These are phyloP conservation scores for Ilex aquifolium DNA, from an alignment of 257 asterid genomes.

Conservation along the genomic window DNA sequence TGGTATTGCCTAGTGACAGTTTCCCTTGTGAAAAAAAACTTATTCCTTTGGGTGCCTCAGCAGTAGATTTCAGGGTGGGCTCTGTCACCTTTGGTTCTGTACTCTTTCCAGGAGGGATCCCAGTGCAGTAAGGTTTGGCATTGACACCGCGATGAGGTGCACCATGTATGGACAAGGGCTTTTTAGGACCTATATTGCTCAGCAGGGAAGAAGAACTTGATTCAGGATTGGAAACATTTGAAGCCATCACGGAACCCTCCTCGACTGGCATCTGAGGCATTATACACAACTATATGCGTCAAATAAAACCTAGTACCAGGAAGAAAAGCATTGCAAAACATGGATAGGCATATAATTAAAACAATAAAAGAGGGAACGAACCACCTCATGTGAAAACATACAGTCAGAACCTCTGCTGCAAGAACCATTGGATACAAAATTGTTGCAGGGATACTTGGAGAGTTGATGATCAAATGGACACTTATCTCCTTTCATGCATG, in stretches of 20 bases:
- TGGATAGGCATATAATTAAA: constrained; percentile 3
- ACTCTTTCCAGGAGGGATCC: constrained; percentile 22
- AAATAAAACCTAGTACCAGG: constrained; percentile 7
- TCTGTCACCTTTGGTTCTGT: constrained; percentile 22
- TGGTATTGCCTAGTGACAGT: constrained; percentile 23
- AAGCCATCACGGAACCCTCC: constrained; percentile 22
- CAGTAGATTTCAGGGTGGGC: constrained; percentile 26
- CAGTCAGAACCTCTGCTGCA: constrained; percentile 83
- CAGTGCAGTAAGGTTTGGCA: constrained; percentile 23
- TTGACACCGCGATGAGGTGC: constrained; percentile 21
- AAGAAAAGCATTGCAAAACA: neutral
- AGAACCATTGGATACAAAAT: constrained; percentile 49
- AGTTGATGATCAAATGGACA: constrained; percentile 91
- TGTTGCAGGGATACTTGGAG: constrained; percentile 82
- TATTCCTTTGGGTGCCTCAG: constrained; percentile 61
- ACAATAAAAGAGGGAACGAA: constrained; percentile 10
- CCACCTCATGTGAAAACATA: constrained; percentile 84
- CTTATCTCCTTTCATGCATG: constrained; percentile 96
- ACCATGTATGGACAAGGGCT: constrained; percentile 20
- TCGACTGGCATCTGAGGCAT: constrained; percentile 38
- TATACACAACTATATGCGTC: constrained; percentile 6
- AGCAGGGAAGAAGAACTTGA: constrained; percentile 27
- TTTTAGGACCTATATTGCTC: constrained; percentile 28
- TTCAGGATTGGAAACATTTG: constrained; percentile 31
- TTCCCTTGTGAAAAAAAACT: constrained; percentile 33